Evolutionary conservation across 2,329 filamentous ascomycete genomes (phyloP), one percentile per base, ranked within the genome.

Genomic region (Epichloe baconii): DNA sequence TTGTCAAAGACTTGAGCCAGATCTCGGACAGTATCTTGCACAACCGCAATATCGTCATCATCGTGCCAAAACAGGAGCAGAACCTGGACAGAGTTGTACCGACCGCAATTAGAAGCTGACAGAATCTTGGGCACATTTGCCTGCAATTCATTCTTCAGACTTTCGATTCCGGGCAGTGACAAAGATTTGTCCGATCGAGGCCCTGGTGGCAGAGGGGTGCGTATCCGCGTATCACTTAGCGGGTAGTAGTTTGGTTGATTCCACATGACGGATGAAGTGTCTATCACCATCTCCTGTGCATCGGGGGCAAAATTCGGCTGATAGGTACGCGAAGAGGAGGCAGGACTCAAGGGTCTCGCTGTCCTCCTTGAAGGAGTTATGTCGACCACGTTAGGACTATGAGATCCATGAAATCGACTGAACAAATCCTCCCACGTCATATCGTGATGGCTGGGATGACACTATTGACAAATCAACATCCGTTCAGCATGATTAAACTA

Each of bases 351-450:
- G 66, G 69, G 71, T 36, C 70, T 67, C 52, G 66, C 72, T 47
- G 65, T 63, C 36, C 69, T 61, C 17, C 67, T 55, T 19, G 66
- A 65, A 35, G 72, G 69, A 34, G 71, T 68, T 44, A 77, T 71
- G 23, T 78, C 75, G 53, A 73, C 74, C 45, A 76, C 66, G 31
- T 63, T 66, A 35, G 76, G 75, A 56, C 76, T 79, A 51, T 74
- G 70, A 41, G 74, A 72, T 52, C 72, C 70, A 63, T 70, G 66
- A 51, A 77, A 80, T 57, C 78, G 79, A 58, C 66, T 68, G 45
- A 75, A 68, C 15, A 77, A 74, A 54, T 80, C 76, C 60, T 79
- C 76, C 77, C 77, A 81, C 11, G 74, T 78, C 75, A 79, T 76
- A 56, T 75, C 75, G 56, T 79, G 77, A 60, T 81, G 78, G 56